Conservation (phyloP, 2,329 filamentous ascomycete species). For the Arthrocladium fulminans region DNA sequence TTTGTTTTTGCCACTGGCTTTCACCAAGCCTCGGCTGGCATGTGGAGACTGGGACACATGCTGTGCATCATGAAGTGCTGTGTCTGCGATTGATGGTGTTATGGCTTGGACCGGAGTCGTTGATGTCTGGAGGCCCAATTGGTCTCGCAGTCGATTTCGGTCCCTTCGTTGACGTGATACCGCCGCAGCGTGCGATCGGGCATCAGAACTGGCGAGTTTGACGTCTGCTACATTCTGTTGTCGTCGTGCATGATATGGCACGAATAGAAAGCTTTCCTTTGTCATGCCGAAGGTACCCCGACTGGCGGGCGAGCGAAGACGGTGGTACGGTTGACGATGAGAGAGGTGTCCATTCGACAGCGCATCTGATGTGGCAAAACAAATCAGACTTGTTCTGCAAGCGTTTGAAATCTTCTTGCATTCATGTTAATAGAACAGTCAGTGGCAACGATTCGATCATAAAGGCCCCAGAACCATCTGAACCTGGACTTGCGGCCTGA, state of each 20-base stretch:
- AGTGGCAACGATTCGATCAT: no score
- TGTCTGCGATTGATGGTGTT: not conserved
- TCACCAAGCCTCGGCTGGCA: no score
- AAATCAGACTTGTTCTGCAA: not conserved
- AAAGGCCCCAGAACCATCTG: no score
- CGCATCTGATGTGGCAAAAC: not conserved
- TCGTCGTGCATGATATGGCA: conserved; percentile 4
- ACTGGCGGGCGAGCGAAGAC: not conserved
- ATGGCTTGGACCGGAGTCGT: not conserved
- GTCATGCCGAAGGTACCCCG: not conserved
- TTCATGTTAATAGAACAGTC: no score
- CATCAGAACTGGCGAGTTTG: conserved; percentile 7
- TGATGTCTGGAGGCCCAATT: not conserved
- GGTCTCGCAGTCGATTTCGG: not conserved
- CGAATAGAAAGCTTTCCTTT: conserved; percentile 6
- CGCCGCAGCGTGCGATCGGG: conserved; percentile 8
- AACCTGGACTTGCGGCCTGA: no score
- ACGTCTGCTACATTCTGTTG: not conserved
- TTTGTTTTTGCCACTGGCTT: not conserved
- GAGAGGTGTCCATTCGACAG: not conserved
- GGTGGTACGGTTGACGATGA: not conserved
- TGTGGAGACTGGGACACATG: not conserved
- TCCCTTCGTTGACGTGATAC: conserved; percentile 8
- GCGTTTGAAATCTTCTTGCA: not conserved
- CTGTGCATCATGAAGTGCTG: not conserved